Evolutionary conservation across 768 basidiomycete genomes (phyloP).

Genomic region (Naganishia vaughanmartiniae): DNA sequence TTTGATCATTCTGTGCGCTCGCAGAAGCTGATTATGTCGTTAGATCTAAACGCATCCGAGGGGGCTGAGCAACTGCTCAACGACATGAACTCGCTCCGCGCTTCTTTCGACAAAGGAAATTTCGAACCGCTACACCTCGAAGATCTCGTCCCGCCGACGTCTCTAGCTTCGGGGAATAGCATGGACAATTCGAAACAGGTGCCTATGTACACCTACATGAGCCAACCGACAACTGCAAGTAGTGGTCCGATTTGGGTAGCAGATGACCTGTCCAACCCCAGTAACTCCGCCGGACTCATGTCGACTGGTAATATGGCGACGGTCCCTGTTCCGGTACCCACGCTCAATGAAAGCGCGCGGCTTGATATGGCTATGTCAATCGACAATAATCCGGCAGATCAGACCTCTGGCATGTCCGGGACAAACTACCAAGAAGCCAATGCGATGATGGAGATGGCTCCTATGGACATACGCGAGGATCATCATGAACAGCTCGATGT

Average conservation of each 20-base stretch:
- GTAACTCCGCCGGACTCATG: background rate
- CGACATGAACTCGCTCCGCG: slow-evolving; percentile 6
- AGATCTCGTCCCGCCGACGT: background rate
- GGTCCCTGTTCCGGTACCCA: background rate
- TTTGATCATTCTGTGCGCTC: background rate
- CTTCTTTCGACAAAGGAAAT: slow-evolving; percentile 11
- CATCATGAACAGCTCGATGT: background rate
- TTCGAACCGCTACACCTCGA: background rate
- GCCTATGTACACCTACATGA: slow-evolving; percentile 13
- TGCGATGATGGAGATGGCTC: background rate
- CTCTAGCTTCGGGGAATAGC: background rate
- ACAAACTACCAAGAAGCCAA: background rate
- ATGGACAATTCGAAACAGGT: background rate
- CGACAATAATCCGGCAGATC: background rate
- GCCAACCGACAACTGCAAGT: background rate
- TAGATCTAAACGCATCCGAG: slow-evolving; percentile 28
- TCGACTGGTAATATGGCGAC: background rate
- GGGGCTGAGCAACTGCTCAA: background rate
- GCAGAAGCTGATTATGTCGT: background rate
- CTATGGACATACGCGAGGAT: background rate
- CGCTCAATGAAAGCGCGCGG: background rate
- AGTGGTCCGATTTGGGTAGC: slow-evolving; percentile 6
- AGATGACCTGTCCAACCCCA: background rate
- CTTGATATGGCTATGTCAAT: slow-evolving; percentile 1
- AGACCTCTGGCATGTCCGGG: background rate